Evolutionary conservation across 441 rosid species (phyloP).

Genomic region (Arabidopsis hybrid): DNA sequence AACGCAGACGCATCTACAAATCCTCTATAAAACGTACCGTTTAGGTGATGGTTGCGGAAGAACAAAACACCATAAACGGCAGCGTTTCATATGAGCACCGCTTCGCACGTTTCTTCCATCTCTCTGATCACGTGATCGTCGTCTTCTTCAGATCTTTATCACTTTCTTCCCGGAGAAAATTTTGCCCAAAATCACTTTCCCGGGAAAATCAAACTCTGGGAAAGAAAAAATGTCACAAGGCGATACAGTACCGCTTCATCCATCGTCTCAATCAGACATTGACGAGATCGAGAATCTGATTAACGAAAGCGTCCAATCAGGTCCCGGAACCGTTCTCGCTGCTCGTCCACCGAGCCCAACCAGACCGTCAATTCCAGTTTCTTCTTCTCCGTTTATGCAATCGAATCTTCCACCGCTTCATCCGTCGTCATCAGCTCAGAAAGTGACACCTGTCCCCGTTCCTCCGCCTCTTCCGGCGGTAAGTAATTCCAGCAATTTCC

Average conservation of each 20-base stretch:
- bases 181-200: constrained; percentile 14
- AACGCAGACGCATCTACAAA: background rate
- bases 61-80: background rate
- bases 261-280: constrained; percentile 92
- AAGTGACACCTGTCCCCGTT: constrained; percentile 20
- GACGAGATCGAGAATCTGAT: constrained; percentile 96
- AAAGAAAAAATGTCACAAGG: constrained; percentile 62
- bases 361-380: constrained; percentile 71
- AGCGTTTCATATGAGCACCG: background rate
- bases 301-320: constrained; percentile 65
- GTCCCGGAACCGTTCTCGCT: constrained; percentile 72
- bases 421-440: constrained; percentile 23
- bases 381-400: constrained; percentile 70
- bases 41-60: background rate
- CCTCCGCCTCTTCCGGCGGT: constrained; percentile 53
- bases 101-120: constrained; percentile 3
- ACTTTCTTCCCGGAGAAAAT: background rate
- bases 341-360: constrained; percentile 81
- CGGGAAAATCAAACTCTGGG: constrained; percentile 19
- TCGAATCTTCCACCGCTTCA: constrained; percentile 67
- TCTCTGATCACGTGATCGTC: constrained; percentile 17
- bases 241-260: constrained; percentile 78
- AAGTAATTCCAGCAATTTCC: constrained; percentile 31
- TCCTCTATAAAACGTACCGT: background rate
- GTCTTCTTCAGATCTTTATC: constrained; percentile 16